Evolutionary conservation across 2,329 filamentous ascomycete genomes (phyloP).

Genomic region (Penicillium janthinellum): DNA sequence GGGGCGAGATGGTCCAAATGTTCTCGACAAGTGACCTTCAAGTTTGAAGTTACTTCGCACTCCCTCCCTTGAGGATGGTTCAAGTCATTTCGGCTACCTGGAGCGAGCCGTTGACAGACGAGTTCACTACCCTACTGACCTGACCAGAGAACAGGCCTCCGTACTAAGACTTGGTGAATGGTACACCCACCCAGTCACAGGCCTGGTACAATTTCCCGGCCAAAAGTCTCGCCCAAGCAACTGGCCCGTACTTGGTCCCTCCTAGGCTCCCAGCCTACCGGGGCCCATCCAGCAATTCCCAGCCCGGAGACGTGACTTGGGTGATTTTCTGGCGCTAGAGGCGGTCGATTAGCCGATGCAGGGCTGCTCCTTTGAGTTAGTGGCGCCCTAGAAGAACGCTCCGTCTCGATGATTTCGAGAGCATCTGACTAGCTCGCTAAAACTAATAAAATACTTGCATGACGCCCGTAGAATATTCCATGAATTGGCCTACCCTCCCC

Average conservation of each 20-base stretch:
- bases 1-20: not conserved
- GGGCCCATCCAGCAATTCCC: no score
- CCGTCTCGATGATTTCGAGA: not conserved
- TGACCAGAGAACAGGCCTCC: no score
- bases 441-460: not conserved
- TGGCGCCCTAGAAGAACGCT: not conserved
- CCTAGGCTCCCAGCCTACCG: no score
- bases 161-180: no score
- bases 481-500: no score
- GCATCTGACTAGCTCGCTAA: no score
- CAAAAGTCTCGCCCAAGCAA: not conserved
- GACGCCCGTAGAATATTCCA: not conserved
- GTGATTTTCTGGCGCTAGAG: slow-evolving; percentile 6
- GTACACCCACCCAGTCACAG: no score
- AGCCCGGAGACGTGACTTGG: not conserved
- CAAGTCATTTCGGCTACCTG: not conserved
- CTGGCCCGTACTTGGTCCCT: not conserved
- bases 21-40: not conserved
- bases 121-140: no score
- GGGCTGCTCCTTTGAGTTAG: not conserved
- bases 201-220: not conserved
- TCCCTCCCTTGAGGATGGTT: no score
- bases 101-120: not conserved
- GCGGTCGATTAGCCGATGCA: slow-evolving; percentile 4
- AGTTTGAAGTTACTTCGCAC: no score